phyloP scores from a whole-genome alignment of 768 basidiomycete species.

The Sporobolomyces pararoseus region DNA sequence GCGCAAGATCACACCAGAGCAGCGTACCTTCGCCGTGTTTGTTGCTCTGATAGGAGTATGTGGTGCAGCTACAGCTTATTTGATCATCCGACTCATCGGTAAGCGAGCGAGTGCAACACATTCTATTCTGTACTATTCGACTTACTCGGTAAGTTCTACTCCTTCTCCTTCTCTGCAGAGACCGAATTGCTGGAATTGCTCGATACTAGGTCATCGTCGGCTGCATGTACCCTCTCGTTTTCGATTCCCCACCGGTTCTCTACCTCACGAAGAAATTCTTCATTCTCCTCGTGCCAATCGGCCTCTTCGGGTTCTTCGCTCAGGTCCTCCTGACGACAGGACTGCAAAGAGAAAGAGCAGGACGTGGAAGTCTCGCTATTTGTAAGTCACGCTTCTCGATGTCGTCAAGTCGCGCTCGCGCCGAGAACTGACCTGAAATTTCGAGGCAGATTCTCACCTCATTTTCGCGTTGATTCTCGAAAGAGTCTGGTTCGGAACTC shows the following conservation, averaged over 20 bases:
- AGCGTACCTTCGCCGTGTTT: conserved; percentile 39
- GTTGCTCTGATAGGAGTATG: conserved; percentile 65
- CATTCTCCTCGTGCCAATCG: conserved; percentile 44
- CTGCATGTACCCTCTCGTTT: conserved; percentile 39
- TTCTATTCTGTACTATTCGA: conserved; percentile 63
- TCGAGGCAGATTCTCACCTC: conserved; percentile 36
- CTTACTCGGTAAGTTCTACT: no score
- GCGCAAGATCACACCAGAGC: conserved; percentile 6
- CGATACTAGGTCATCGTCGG: conserved; percentile 43
- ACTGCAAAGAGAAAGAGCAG: conserved; percentile 63
- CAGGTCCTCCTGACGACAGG: conserved; percentile 61
- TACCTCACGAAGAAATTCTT: conserved; percentile 36
- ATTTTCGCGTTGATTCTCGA: conserved; percentile 59
- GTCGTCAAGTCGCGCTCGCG: neutral
- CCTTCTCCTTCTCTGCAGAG: no score
- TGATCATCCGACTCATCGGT: conserved; percentile 65
- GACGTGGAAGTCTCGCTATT: conserved; percentile 61
- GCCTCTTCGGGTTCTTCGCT: conserved; percentile 51
- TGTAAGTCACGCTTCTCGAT: conserved; percentile 49
- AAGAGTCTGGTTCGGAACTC: conserved; percentile 61
- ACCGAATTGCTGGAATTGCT: no score
- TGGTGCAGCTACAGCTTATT: conserved; percentile 63
- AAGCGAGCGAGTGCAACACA: conserved; percentile 72
- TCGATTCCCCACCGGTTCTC: conserved; percentile 45
- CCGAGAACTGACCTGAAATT: no score